Percentiles rank a stretch among this genome's conserved stretches.
These are phyloP conservation scores for Penicillium sp. DNA, from an alignment of 2,329 filamentous ascomycete genomes.

Conservation along the genomic window DNA sequence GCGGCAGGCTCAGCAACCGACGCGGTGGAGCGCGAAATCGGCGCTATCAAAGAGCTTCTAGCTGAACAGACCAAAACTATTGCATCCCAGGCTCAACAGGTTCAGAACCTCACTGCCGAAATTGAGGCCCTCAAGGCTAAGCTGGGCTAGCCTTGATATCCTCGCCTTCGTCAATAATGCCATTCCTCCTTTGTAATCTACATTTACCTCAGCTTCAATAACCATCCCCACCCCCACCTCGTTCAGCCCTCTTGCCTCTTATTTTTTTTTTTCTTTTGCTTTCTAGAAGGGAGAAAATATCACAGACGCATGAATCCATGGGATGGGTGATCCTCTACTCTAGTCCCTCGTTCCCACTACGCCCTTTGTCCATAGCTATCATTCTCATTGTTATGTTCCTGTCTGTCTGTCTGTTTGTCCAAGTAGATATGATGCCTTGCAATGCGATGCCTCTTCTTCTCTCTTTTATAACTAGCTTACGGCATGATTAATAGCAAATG, in stretches of 20 bases:
- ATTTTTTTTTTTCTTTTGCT: slow-evolving; percentile 22
- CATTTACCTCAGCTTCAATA: neutral
- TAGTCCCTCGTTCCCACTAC: slow-evolving; percentile 17
- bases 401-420: neutral
- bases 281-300: slow-evolving; percentile 14
- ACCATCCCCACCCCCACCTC: neutral
- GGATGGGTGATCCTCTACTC: neutral
- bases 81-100: slow-evolving; percentile 75
- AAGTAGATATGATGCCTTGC: slow-evolving; percentile 13
- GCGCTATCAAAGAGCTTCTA: slow-evolving; percentile 77
- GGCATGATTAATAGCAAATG: slow-evolving; percentile 4
- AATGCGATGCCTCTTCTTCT: slow-evolving; percentile 15
- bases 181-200: slow-evolving; percentile 10
- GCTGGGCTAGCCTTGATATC: slow-evolving; percentile 53
- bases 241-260: neutral
- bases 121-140: slow-evolving; percentile 82
- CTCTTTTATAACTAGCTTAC: slow-evolving; percentile 2
- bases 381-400: slow-evolving; percentile 17
- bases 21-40: slow-evolving; percentile 68
- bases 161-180: neutral
- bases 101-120: slow-evolving; percentile 70
- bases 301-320: neutral
- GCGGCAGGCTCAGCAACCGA: slow-evolving; percentile 44
- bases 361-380: slow-evolving; percentile 23
- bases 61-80: slow-evolving; percentile 79